Base-by-base conservation (phyloP, 1,284 basidiomycete genomes). In the Rhodotorula sp. region DNA sequence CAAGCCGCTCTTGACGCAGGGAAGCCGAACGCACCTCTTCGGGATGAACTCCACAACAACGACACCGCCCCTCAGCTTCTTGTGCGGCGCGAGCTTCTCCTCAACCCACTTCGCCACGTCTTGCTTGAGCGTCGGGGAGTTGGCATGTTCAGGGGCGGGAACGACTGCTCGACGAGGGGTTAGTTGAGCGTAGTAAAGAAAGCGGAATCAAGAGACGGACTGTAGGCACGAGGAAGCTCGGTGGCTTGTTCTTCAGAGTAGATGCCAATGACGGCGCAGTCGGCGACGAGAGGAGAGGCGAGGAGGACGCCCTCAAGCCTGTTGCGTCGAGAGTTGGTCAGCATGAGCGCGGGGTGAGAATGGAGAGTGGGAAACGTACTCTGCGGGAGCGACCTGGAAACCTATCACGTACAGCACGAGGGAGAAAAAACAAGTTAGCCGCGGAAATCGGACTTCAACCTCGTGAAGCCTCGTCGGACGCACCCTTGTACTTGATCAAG, bases 11-110 rank as follows among this genome's bases (percentile, higher is more conserved):
- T 9, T 34, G 46, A 24, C 15, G 19, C 22, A 24, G 29, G 2
- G 49, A 63, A 30, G 47, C 17, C 10, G n/a, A 24, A 47, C 19
- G 80, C 71, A 61, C 78, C 78, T 51, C 73, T 84, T 84, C 4
- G 84, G 84, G 47, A 85, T 82, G 1, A 73, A 76, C 2, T 82
- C 80, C 22, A 84, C 68, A 27, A 83, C 70, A 29, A 80, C 71
- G 22, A 84, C 81, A 0, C 83, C 83, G 17, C 83, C 84, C 19
- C 80, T 74, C 13, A 84, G 76, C 27, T 78, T 75, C 76, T 84
- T 85, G 75, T 84, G 82, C 47, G 79, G 76, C 4, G 82, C 80
- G 46, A 82, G 76, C 67, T 70, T 68, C 22, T 36, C 32, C n/a
- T 54, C 59, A 34, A 75, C 63, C 53, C 59, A 71, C 4, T 66